Evolutionary conservation across 2,329 filamentous ascomycete genomes (phyloP), one percentile per base, ranked within the genome.

Genomic region (Penicillium freii): DNA sequence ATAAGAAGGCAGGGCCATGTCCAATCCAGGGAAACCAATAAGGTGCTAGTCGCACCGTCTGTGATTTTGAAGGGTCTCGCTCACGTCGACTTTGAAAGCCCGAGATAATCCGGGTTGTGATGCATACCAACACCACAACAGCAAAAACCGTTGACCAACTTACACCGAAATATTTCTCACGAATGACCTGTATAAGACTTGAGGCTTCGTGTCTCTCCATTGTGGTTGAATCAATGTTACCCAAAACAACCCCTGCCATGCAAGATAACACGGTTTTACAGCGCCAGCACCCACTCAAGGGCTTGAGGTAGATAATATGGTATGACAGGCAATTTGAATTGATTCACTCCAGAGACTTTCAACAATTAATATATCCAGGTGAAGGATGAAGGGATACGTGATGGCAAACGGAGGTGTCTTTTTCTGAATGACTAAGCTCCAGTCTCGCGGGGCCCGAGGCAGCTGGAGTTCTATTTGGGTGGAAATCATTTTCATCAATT

Each of bases 1-100:
- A 75, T 21, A 77, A 69, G 62, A 84, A 81, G 21, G 71, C 72
- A 40, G 81, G 63, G 7, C 79, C 75, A 73, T 87, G 82, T 39
- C 83, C 82, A 9, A 87, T 36, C 51, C 81, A 75, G 1, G 85
- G 84, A 8, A 87, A 69, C 81, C 83, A 87, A 70, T 87, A 87
- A 29, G 83, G 82, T 23, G 81, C 62, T 55, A 77, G 70, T 68
- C 80, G 80, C 58, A 82, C 77, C 53, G 71, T 72, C 62, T 68
- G 68, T 40, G 69, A 52, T 36, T 66, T 61, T n/a, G 65, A 64
- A n/a, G 64, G 47, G 45, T 62, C 60, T 34, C 52, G 54, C 21
- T 50, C 57, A 49, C 59, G 65, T n/a, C 62, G 61, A 51, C 70
- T 73, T 42, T 67, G 70, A 15, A 78, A 34, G 11, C 72, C 76